These are phyloP conservation scores for Musa itinerans DNA, from an alignment of 176 grass and related monocot species.

Conservation along the genomic window DNA sequence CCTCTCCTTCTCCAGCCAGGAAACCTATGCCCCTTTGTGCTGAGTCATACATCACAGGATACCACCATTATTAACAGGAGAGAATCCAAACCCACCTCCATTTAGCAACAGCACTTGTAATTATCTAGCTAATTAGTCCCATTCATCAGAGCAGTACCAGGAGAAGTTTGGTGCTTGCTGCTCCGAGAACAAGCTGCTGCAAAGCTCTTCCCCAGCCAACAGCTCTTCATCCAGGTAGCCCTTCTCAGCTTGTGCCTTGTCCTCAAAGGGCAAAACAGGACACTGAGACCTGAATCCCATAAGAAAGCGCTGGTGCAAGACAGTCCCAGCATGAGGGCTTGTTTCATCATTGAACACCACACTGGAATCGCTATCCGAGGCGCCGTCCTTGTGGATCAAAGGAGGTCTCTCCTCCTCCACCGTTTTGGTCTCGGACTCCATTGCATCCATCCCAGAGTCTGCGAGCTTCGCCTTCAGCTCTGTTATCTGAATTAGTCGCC, in stretches of 20 bases:
- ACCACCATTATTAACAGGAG: too few relatives aligned
- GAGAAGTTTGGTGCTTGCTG: not conserved
- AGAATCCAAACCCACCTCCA: too few relatives aligned
- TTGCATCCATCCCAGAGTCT: not conserved
- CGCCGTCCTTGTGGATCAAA: slow-evolving; percentile 47
- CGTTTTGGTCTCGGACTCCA: slow-evolving; percentile 27
- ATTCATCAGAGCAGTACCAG: not conserved
- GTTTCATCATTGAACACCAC: slow-evolving; percentile 54
- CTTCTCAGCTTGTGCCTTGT: not conserved
- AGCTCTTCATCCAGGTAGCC: not conserved
- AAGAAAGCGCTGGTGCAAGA: not conserved
- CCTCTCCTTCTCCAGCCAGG: too few relatives aligned
- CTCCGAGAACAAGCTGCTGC: slow-evolving; percentile 3
- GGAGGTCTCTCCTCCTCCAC: slow-evolving; percentile 12
- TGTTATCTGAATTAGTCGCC: slow-evolving; percentile 19
- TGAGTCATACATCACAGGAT: not conserved
- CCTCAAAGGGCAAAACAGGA: not conserved
- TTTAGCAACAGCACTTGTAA: too few relatives aligned
- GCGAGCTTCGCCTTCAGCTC: slow-evolving; percentile 39
- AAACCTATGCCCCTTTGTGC: not conserved
- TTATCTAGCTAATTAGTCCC: not conserved
- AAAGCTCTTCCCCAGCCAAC: not conserved
- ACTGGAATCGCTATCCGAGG: slow-evolving; percentile 75
- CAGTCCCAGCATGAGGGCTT: slow-evolving; percentile 37
- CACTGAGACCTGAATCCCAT: slow-evolving; percentile 25